Conservation (phyloP, 2,329 filamentous ascomycete species). For the Colletotrichum sp. region DNA sequence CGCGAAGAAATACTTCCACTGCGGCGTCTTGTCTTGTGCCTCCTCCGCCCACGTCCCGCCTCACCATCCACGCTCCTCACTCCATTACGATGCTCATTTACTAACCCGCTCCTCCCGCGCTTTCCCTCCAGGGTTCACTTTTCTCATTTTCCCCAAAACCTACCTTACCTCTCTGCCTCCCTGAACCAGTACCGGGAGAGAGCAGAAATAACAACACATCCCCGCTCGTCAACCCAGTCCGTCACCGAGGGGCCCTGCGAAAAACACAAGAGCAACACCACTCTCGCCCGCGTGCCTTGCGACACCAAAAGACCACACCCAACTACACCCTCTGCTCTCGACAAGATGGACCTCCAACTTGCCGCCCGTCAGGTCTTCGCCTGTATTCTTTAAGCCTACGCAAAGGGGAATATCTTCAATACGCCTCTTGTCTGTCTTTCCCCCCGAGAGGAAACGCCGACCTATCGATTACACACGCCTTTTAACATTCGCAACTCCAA, state of each 20-base stretch:
- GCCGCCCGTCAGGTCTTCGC: conserved; percentile 20
- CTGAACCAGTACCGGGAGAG: not conserved
- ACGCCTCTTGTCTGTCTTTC: conserved; percentile 5
- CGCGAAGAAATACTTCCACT: not conserved
- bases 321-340: not conserved
- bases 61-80: not conserved
- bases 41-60: conserved; percentile 9
- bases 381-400: conserved; percentile 17
- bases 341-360: conserved; percentile 26
- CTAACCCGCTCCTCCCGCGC: conserved; percentile 19
- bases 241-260: conserved; percentile 8
- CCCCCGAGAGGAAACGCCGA: not conserved
- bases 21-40: not conserved
- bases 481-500: not conserved
- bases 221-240: not conserved
- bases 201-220: not conserved
- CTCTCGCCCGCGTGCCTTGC: not conserved
- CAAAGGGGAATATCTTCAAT: conserved; percentile 10
- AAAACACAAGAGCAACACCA: not conserved
- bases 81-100: conserved; percentile 20
- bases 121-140: not conserved
- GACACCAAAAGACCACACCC: not conserved
- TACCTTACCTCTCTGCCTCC: not conserved
- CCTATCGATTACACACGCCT: not conserved
- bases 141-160: not conserved